Conservation (phyloP, 306 rosid species). For the Senna siamea region DNA sequence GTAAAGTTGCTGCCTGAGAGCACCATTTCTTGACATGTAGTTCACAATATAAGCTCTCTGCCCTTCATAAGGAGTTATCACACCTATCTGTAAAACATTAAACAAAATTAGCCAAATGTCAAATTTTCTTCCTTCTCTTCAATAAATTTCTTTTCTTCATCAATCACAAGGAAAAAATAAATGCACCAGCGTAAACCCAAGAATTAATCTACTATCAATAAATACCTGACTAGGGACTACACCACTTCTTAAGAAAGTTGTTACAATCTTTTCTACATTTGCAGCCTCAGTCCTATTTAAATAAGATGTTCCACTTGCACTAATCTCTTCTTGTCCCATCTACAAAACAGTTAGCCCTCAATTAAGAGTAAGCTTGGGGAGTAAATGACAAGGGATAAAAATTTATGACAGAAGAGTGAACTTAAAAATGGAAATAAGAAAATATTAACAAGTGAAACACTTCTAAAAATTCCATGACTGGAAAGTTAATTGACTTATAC, state of each 20-base stretch:
- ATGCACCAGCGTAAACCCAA: background rate
- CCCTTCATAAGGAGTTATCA: slow-evolving; percentile 96
- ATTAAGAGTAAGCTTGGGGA: background rate
- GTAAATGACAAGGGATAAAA: background rate
- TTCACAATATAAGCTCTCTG: slow-evolving; percentile 97
- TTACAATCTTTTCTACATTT: slow-evolving; percentile 95
- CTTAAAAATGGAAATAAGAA: background rate
- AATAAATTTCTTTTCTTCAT: too few relatives aligned
- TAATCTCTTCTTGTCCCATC: slow-evolving; percentile 99
- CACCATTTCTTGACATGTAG: slow-evolving; percentile 94
- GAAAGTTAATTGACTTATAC: background rate
- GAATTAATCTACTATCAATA: background rate
- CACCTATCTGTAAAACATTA: slow-evolving; percentile 71
- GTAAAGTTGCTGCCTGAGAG: slow-evolving; percentile 97
- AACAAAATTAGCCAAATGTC: slow-evolving; percentile 3
- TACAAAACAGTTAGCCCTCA: slow-evolving; percentile 42
- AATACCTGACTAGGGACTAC: slow-evolving; percentile 94
- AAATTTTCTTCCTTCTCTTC: background rate
- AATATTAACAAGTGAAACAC: background rate
- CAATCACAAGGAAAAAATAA: background rate
- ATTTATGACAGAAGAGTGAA: background rate
- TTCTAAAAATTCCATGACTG: background rate
- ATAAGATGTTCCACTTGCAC: slow-evolving; percentile 98
- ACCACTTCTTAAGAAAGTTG: slow-evolving; percentile 94
- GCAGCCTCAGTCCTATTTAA: slow-evolving; percentile 98